Evolutionary conservation across 2,329 filamentous ascomycete species (phyloP).

Genomic region (Lomentospora prolificans): DNA sequence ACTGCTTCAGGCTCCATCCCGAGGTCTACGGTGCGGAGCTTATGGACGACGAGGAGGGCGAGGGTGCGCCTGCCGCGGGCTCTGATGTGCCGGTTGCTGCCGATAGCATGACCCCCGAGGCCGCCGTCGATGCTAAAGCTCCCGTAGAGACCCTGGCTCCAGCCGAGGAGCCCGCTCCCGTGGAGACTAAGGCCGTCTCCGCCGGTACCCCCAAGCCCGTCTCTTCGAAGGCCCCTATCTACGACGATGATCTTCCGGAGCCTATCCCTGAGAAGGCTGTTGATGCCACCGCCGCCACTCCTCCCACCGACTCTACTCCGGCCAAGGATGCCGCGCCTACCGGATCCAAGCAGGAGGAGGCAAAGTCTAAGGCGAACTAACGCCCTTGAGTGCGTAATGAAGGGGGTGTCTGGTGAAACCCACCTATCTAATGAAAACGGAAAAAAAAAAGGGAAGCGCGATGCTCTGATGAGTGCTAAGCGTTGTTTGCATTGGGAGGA

Average conservation of each 20-base stretch:
- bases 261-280: neutral
- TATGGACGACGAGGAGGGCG: conserved; percentile 56
- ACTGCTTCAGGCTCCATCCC: conserved; percentile 87
- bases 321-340: neutral
- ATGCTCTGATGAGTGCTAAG: neutral
- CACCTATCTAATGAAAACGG: neutral
- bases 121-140: neutral
- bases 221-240: neutral
- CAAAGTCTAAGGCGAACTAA: neutral
- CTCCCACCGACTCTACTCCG: neutral
- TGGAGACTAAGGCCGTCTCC: neutral
- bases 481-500: neutral
- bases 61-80: conserved; percentile 13
- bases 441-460: neutral
- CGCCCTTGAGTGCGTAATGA: neutral
- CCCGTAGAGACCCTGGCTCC: too few relatives aligned
- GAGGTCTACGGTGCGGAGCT: conserved; percentile 89
- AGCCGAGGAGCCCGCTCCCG: neutral
- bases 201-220: too few relatives aligned
- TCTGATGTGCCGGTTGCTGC: neutral
- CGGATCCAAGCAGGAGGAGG: neutral
- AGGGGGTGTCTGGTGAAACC: neutral
- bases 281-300: neutral
- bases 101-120: neutral
- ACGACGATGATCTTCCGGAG: neutral